phyloP scores from a whole-genome alignment of 768 basidiomycete species.

The Leccinum broughii region DNA sequence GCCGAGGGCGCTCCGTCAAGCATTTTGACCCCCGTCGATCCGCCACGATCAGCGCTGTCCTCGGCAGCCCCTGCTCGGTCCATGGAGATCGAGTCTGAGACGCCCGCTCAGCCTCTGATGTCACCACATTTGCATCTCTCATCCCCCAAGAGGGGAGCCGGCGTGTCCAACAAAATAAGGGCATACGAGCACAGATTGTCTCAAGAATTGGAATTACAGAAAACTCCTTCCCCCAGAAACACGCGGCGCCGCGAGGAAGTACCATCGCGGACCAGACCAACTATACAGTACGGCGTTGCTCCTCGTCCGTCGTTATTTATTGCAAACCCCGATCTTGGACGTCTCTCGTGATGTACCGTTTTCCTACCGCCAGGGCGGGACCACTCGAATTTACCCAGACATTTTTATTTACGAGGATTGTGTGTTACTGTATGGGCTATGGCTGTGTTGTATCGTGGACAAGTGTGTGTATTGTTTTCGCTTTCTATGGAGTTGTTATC shows the following conservation, averaged over 20 bases:
- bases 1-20: constrained; percentile 15
- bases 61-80: constrained; percentile 3
- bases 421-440: constrained; percentile 3
- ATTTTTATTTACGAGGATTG: neutral
- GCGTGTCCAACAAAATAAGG: constrained; percentile 53
- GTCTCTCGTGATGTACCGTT: constrained; percentile 13
- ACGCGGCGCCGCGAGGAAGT: constrained; percentile 45
- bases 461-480: constrained; percentile 2
- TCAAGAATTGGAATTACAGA: constrained; percentile 47
- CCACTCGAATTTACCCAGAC: constrained; percentile 3
- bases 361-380: neutral
- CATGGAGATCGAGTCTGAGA: constrained; percentile 1
- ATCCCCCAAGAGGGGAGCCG: constrained; percentile 11
- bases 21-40: constrained; percentile 16
- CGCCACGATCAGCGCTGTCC: constrained; percentile 15
- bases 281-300: constrained; percentile 64
- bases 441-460: constrained; percentile 9
- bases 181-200: constrained; percentile 62
- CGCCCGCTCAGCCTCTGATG: constrained; percentile 2
- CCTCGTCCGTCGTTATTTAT: constrained; percentile 65
- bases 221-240: constrained; percentile 36
- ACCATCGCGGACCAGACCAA: constrained; percentile 38
- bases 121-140: neutral
- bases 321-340: constrained; percentile 56
- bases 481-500: constrained; percentile 6